Evolutionary conservation across 208 protist species (phyloP), one percentile per base, ranked within the genome.

Genomic region (Acanthamoeba sp.): DNA sequence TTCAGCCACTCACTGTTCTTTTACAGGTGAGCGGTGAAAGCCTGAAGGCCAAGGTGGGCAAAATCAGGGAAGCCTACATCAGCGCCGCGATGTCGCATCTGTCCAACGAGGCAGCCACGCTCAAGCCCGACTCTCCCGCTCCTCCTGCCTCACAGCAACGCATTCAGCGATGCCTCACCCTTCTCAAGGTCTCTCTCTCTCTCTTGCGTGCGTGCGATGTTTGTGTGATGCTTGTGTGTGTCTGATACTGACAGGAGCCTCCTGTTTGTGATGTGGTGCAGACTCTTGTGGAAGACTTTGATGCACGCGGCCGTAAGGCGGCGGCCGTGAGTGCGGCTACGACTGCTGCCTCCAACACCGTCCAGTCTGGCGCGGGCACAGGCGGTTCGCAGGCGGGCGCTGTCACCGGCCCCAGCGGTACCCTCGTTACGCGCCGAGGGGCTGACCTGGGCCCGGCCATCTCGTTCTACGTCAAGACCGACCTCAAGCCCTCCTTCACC

Each of bases 231-330:
- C 20, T 7, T 27, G 6, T 27, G 18, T 1, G 34, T 48, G 40
- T 29, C 0, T 71, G 7, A 12, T 9, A 5, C 50, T 27, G 27
- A 0, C 22, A 24, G 1, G 16, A 14, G 69, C 38, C 32, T 55
- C 32, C 34, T 87, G 66, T 52, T 12, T 55, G 27, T 87, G 7
- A 27, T 40, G 50, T 5, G 29, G 71, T 9, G 18, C 27, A 93
- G 88, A 93, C 52, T 16, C 78, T 93, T 93, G 88, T 93, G 27
- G 88, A 93, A 40, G 88, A 93, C 22, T 93, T 93, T 40, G 88
- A 93, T 18, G 82, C 45, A 1, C n/a, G 82, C 9, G 82, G 82
- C 20, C 82, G 82, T 3, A 82, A 82, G 71, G 71, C 71, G 9
- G 71, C 71, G 4, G 71, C 71, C 3, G 71, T 48, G 22, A 82